These are phyloP conservation scores for Trametes cubensis DNA, from an alignment of 768 basidiomycete genomes.

Conservation along the genomic window DNA sequence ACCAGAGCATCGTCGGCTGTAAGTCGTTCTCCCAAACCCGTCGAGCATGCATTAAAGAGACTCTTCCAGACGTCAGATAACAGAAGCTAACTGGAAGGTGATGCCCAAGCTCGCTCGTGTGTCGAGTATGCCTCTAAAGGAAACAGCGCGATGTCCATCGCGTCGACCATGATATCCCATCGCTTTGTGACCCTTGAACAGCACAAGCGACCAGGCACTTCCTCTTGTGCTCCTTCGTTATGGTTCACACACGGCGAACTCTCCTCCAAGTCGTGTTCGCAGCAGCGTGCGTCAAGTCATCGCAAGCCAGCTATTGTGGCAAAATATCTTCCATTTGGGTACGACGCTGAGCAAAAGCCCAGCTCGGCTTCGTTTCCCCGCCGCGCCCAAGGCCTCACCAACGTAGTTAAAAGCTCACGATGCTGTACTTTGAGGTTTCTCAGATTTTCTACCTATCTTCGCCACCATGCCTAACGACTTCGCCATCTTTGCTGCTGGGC, in stretches of 20 bases:
- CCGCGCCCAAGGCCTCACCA: conserved; percentile 20
- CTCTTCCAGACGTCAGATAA: too few species aligned
- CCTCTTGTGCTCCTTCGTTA: neutral
- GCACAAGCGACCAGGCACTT: conserved; percentile 20
- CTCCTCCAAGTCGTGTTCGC: neutral
- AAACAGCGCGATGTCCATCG: too few species aligned
- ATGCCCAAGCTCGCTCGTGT: too few species aligned
- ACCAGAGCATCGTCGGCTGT: too few species aligned
- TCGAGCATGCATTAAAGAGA: too few species aligned
- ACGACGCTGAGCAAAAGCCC: neutral
- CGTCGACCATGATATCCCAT: conserved; percentile 6
- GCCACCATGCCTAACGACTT: conserved; percentile 31
- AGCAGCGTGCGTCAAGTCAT: neutral
- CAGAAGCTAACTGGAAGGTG: too few species aligned
- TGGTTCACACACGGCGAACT: conserved; percentile 1
- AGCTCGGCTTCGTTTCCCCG: neutral
- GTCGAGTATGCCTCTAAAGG: too few species aligned
- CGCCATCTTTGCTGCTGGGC: conserved; percentile 29
- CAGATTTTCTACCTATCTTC: neutral
- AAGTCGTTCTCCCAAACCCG: too few species aligned
- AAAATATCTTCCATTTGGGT: conserved; percentile 1
- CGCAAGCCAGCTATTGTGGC: neutral
- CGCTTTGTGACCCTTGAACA: conserved; percentile 13
- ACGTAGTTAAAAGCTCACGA: conserved; percentile 26
- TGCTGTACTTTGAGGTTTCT: conserved; percentile 18